A percentile compares a stretch with the other conserved stretches of the same genome.
phyloP scores from a whole-genome alignment of 1,139 yeast species.

The Magnusiomyces paraingens region DNA sequence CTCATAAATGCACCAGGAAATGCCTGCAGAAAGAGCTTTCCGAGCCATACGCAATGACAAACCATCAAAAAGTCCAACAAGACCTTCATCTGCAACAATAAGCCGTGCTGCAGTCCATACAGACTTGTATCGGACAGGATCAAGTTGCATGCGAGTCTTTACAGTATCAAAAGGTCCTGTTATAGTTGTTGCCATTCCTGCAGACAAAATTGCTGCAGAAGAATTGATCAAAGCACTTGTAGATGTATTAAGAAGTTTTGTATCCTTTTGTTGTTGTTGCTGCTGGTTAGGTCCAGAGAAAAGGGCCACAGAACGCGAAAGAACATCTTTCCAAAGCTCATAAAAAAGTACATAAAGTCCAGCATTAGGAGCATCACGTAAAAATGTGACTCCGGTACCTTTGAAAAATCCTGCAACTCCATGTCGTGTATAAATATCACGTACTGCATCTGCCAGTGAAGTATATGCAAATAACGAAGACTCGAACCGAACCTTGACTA shows the following conservation, averaged over 20 bases:
- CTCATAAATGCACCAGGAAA: slow-evolving; percentile 95
- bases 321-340: slow-evolving; percentile 56
- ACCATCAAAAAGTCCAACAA: slow-evolving; percentile 69
- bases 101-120: slow-evolving; percentile 37
- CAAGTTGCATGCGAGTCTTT: slow-evolving; percentile 82
- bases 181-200: slow-evolving; percentile 71
- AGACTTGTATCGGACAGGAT: slow-evolving; percentile 41
- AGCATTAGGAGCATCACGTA: slow-evolving; percentile 94
- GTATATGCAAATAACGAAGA: slow-evolving; percentile 59
- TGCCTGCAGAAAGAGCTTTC: slow-evolving; percentile 88
- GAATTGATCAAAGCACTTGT: slow-evolving; percentile 58
- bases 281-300: slow-evolving; percentile 16
- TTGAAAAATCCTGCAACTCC: slow-evolving; percentile 67
- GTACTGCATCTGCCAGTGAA: slow-evolving; percentile 57
- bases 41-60: slow-evolving; percentile 71
- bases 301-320: slow-evolving; percentile 23
- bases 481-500: slow-evolving; percentile 85
- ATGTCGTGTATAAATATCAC: slow-evolving; percentile 46
- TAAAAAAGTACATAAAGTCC: slow-evolving; percentile 84
- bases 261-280: slow-evolving; percentile 18
- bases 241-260: slow-evolving; percentile 26
- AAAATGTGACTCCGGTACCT: slow-evolving; percentile 82
- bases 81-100: slow-evolving; percentile 53
- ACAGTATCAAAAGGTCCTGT: slow-evolving; percentile 96
- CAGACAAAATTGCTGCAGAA: slow-evolving; percentile 64